Conservation (phyloP, 2,329 filamentous ascomycete genomes). For the Geosmithia putterillii region DNA sequence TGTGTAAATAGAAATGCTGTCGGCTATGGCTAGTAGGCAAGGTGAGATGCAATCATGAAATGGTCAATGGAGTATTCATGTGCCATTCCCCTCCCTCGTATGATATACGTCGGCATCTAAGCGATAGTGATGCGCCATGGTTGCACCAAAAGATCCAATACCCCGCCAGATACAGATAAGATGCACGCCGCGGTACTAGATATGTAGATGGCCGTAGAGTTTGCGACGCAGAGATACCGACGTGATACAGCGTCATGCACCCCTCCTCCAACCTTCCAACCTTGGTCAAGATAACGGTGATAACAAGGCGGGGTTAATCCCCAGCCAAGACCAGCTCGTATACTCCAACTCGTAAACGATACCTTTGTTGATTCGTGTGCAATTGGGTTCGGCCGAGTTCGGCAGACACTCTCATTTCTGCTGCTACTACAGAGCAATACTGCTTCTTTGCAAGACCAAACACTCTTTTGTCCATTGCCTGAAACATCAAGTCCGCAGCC, state of each 20-base stretch:
- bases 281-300: neutral
- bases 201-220: too few species aligned
- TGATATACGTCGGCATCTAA: neutral
- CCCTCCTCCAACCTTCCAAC: too few species aligned
- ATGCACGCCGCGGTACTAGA: too few species aligned
- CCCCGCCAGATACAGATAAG: neutral
- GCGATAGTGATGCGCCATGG: neutral
- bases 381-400: neutral
- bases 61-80: neutral
- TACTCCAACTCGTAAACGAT: neutral
- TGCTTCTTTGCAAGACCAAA: too few species aligned
- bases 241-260: too few species aligned
- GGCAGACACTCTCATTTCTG: neutral
- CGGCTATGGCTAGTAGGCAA: too few species aligned
- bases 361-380: too few species aligned
- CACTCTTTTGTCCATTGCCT: conserved; percentile 3
- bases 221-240: too few species aligned
- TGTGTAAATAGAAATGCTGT: neutral
- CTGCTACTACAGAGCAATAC: too few species aligned
- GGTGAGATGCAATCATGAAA: too few species aligned
- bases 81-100: neutral
- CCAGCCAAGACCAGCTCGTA: neutral
- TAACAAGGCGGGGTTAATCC: neutral
- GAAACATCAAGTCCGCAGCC: neutral
- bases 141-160: neutral